Base-by-base conservation (phyloP, 2,329 filamentous ascomycete genomes). In the Magnaporthales sp. region DNA sequence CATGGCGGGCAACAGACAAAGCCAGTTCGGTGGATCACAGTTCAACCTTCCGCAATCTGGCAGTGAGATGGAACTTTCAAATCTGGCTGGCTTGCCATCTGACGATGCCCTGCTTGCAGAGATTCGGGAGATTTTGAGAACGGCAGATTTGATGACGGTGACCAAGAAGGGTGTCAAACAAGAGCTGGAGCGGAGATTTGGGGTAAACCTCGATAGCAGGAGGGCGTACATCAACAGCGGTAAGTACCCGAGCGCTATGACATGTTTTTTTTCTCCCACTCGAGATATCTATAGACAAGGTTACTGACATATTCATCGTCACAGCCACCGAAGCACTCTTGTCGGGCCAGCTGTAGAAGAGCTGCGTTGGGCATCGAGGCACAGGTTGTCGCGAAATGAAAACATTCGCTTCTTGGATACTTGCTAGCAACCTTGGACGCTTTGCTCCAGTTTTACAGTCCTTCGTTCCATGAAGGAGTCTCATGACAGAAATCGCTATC, bases 81-180 rank as follows among this genome's bases (percentile, higher is more conserved):
- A 91, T 73, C 83, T 96, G 72, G 83, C 86, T 8, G 87, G 89
- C 67, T 79, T 97, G 74, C 95, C 95, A 0, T 91, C 85, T 69
- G 95, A 99, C 72, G 95, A 99, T 74, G 90, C 92, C 11, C 83
- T 99, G 64, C 81, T 99, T 69, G 89, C 92, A 0, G 95, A 99
- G 83, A 99, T 99, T 72, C 87, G 95, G 65, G 93, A 97, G 74
- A 97, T 99, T 70, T 81, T 99, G 69, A 86, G 89, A 72, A 96
- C 91, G 13, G 93, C 93, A 1, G 95, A 99, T 79, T 80, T 99
- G 74, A 99, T 99, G 95, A 93, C 87, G 4, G 92, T 99, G 60
- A 99, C 95, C 71, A 99, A 99, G 88, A 99, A 99, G 87, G 92
- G 91, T 73, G 91, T 99, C 79, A 98, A 98, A 84, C 80, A 86